Evolutionary conservation across 768 basidiomycete species (phyloP), one percentile per base, ranked within the genome.

Genomic region (Leccinum longicurvipes): DNA sequence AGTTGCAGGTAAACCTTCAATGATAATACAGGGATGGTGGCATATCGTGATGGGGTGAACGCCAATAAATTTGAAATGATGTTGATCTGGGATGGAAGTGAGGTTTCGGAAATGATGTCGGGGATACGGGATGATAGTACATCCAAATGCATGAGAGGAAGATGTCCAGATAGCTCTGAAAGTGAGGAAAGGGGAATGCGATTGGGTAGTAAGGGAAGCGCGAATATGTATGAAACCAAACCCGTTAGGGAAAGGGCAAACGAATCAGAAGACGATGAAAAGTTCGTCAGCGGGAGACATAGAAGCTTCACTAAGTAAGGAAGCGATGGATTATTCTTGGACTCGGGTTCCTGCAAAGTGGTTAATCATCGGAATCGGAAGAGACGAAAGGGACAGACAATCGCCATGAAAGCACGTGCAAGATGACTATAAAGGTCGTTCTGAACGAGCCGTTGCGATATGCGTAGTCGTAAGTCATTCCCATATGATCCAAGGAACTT

Each of bases 121-220:
- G 66, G 36, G 41, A 68, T 56, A 47, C 49, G 67, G 36, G 67
- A 67, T 50, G 64, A 69, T 51, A 79, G 55, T 19, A 69, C 57
- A 54, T 72, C 61, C 23, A 80, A 53, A 11, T 73, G 70, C 12
- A 73, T 67, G 19, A 85, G 75, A 2, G 92, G 91, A 12, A 95
- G 75, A 10, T 77, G 75, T 15, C 83, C 75, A 15, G 87, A 84
- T 39, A 98, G 75, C 23, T 78, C 71, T 4, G 84, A 82, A 32
- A 96, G 79, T 21, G 82, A 78, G 0, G 73, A 68, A 21, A 85
- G 74, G 32, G 83, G 87, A 46, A 89, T 74, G 8, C 84, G 87
- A 69, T 90, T 87, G 1, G 91, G 92, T 0, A 98, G 78, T 0
- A 92, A 73, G 0, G 90, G 88, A 44, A 95, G 76, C 1, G 86